Percentiles rank a stretch among this genome's conserved stretches.
These are phyloP conservation scores for Linaria vulgaris DNA, from an alignment of 257 asterid species.

Conservation along the genomic window DNA sequence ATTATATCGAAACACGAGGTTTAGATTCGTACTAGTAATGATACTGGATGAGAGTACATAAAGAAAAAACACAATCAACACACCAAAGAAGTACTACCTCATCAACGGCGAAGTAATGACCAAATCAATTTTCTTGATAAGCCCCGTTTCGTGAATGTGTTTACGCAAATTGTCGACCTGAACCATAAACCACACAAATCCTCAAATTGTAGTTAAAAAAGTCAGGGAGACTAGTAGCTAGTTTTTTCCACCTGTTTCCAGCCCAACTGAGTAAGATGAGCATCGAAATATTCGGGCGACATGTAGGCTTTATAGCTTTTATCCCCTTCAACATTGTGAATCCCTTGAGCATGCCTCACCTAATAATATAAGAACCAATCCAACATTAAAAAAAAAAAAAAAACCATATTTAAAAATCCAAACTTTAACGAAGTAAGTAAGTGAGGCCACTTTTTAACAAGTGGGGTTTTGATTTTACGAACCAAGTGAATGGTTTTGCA, in stretches of 20 bases:
- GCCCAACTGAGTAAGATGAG: constrained; percentile 86
- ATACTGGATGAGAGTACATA: too few relatives aligned
- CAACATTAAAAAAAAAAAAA: too few relatives aligned
- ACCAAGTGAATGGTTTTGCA: constrained; percentile 94
- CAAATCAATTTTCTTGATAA: constrained; percentile 69
- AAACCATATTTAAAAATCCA: too few relatives aligned
- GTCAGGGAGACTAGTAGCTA: constrained; percentile 7
- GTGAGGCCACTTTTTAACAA: constrained; percentile 27
- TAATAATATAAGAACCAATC: constrained; percentile 40
- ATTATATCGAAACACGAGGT: too few relatives aligned
- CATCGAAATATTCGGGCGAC: constrained; percentile 87
- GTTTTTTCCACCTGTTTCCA: constrained; percentile 73
- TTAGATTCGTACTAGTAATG: too few relatives aligned
- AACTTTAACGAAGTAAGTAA: constrained; percentile 25
- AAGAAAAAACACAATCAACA: too few relatives aligned
- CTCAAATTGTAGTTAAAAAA: constrained; percentile 18
- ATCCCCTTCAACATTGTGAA: constrained; percentile 85
- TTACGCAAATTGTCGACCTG: constrained; percentile 89
- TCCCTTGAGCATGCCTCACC: constrained; percentile 99
- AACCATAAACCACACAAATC: constrained; percentile 30
- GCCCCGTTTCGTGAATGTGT: constrained; percentile 78
- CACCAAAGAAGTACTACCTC: constrained; percentile 42
- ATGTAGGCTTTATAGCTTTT: constrained; percentile 68
- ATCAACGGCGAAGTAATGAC: constrained; percentile 89
- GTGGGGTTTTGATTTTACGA: constrained; percentile 35